Conservation (phyloP, 2,329 filamentous ascomycete species). For the Botrytis hyacinthi region DNA sequence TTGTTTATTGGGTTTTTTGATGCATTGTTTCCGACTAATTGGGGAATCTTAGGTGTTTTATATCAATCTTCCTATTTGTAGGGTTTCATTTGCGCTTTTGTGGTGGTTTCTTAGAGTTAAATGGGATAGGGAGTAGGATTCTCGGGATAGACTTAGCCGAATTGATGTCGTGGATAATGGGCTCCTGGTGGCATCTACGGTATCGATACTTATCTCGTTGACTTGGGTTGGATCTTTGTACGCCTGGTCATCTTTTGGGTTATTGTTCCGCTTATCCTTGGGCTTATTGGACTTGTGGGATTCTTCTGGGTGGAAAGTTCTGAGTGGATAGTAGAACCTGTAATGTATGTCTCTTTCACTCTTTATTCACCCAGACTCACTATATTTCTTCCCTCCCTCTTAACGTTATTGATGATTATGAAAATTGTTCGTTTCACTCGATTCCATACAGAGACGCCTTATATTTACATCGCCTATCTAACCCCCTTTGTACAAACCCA, state of each 20-base stretch:
- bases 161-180: not conserved
- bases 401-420: no score
- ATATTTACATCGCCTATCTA: not conserved
- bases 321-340: not conserved
- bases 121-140: not conserved
- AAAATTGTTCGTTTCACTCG: no score
- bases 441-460: not conserved
- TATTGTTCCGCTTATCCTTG: not conserved
- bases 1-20: no score
- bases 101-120: not conserved
- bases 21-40: no score
- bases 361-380: not conserved
- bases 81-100: not conserved
- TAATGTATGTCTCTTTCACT: not conserved
- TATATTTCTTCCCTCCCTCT: not conserved
- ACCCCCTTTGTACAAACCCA: not conserved
- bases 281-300: not conserved
- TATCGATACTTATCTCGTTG: not conserved
- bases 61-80: constrained; percentile 24
- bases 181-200: not conserved
- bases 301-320: not conserved
- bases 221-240: not conserved
- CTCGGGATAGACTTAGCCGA: constrained; percentile 24
- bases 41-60: not conserved
- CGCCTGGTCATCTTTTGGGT: not conserved